Conservation (phyloP, 2,329 filamentous ascomycete genomes). For the Sporothrix schenckii region DNA sequence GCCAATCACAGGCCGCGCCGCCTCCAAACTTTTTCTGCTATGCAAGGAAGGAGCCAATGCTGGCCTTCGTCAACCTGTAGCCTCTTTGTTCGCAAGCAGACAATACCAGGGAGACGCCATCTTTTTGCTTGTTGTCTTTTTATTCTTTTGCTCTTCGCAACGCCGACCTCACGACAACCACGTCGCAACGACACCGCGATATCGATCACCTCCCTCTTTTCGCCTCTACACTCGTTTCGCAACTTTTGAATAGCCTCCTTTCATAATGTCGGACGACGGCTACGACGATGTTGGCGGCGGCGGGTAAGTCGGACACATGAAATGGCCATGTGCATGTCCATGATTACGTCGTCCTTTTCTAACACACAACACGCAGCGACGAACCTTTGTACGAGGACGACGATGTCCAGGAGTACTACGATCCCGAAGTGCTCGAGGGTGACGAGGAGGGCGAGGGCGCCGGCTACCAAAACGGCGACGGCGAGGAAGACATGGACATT, state of each 20-base stretch:
- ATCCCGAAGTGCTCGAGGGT: slow-evolving; percentile 58
- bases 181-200: neutral
- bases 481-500: slow-evolving; percentile 60
- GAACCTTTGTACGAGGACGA: slow-evolving; percentile 74
- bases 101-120: slow-evolving; percentile 22
- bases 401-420: slow-evolving; percentile 62
- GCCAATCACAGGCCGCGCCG: slow-evolving; percentile 28
- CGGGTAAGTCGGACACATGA: slow-evolving; percentile 51
- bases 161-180: neutral
- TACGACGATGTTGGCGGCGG: slow-evolving; percentile 61
- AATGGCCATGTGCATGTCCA: neutral
- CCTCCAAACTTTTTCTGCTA: slow-evolving; percentile 33
- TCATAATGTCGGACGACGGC: slow-evolving; percentile 71
- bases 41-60: neutral
- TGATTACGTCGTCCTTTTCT: neutral
- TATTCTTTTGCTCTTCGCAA: neutral
- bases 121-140: neutral
- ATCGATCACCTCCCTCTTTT: neutral
- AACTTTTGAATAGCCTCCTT: neutral
- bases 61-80: neutral
- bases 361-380: slow-evolving; percentile 52
- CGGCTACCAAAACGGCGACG: slow-evolving; percentile 52
- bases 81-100: slow-evolving; percentile 23
- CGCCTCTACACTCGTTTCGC: slow-evolving; percentile 17
- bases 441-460: slow-evolving; percentile 57